Evolutionary conservation across 192 early-diverging fungal species (phyloP).

Genomic region (Gonapodya sp.): DNA sequence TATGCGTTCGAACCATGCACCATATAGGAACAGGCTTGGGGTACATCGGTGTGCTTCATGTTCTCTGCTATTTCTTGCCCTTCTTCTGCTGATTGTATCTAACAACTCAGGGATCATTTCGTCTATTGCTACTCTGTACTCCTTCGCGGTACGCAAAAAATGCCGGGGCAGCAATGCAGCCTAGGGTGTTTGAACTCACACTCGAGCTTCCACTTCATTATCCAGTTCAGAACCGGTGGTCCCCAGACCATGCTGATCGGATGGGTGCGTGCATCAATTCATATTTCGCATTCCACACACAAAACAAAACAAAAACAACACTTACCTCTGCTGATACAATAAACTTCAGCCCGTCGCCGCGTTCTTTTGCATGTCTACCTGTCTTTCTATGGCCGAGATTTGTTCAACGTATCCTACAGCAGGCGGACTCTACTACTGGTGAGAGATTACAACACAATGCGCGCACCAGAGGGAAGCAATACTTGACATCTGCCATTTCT

Average conservation of each 20-base stretch:
- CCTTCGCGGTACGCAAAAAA: not conserved
- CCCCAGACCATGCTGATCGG: not conserved
- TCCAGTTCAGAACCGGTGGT: not conserved
- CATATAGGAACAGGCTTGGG: not conserved
- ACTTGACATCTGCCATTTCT: too few relatives aligned
- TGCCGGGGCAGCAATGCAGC: too few relatives aligned
- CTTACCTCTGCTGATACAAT: not conserved
- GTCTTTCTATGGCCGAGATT: constrained; percentile 3
- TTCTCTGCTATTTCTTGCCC: too few relatives aligned
- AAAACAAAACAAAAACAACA: not conserved
- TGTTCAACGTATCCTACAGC: constrained; percentile 6
- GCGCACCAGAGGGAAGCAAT: too few relatives aligned
- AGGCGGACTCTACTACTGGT: constrained; percentile 5
- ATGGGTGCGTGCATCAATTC: not conserved
- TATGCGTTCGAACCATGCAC: not conserved
- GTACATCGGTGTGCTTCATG: not conserved
- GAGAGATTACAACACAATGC: too few relatives aligned
- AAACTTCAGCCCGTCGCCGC: not conserved
- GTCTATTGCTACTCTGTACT: not conserved
- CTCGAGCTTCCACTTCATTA: not conserved
- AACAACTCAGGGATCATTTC: not conserved
- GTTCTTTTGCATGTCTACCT: not conserved
- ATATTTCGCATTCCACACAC: not conserved
- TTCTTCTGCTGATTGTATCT: too few relatives aligned
- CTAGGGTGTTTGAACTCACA: not conserved